Base-by-base conservation (phyloP, 768 basidiomycete genomes). In the Russula olivacea region DNA sequence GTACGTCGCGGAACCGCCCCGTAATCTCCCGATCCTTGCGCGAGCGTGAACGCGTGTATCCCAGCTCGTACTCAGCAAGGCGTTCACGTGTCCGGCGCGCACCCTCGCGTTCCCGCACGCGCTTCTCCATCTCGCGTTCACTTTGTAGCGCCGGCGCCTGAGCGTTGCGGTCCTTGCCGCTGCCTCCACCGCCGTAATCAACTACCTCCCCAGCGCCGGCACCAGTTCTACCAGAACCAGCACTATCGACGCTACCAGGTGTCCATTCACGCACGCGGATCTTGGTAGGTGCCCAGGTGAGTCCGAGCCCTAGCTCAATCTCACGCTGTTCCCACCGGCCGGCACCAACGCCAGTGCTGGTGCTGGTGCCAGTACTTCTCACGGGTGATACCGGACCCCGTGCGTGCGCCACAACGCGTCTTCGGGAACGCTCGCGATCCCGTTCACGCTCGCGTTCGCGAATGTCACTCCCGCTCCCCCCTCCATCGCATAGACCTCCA, bases 51-150 rank as follows among this genome's bases (percentile, higher is more conserved):
- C 69, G 68, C 36, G 59, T 59, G 41, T 55, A 55, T 34, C 72
- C 73, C 17, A 71, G 53, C 57, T 71, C 70, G 43, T 70, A 71
- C 63, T 73, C 72, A 40, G 72, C 65, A n/a, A 69, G 68, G 12
- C 60, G 47, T 28, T 55, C 63, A 5, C 59, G 55, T 36, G 69
- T 66, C 0, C 68, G 59, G 10, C 69, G 66, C 23, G 61, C 69
- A 3, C 69, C 66, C 30, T 69, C 69, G 11, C 68, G 66, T 51
- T 71, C 72, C 45, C 66, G 54, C 47, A 54, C 59, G 5, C 56
- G 57, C 23, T 64, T 61, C 23, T 70, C 72, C 62, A 63, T 59
- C 63, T 69, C 70, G 34, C 65, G 72, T 51, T 70, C 70, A 21
- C 67, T 63, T n/a, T 64, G 66, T 63, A 58, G 59, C 43, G 67